Conservation (phyloP, 2,329 filamentous ascomycete genomes). For the Aspergillus spinulosporus region DNA sequence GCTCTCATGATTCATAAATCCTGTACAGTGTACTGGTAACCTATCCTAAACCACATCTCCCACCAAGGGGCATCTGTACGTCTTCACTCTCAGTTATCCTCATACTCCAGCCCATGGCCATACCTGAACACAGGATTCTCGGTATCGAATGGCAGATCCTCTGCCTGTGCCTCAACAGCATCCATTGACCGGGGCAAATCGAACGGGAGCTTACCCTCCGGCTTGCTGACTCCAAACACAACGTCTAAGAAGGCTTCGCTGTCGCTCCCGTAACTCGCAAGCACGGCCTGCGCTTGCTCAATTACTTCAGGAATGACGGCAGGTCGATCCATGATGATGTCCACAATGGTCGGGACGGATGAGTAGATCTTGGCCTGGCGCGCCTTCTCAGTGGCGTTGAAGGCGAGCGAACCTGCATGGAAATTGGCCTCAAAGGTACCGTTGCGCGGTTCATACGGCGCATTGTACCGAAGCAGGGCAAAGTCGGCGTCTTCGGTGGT, state of each 20-base stretch:
- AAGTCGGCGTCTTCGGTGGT: background rate
- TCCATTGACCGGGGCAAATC: conserved; percentile 49
- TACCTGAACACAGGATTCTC: conserved; percentile 4
- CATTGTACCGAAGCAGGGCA: background rate
- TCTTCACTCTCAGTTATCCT: too few relatives aligned
- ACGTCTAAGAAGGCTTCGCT: background rate
- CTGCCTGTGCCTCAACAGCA: conserved; percentile 38
- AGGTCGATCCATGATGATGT: conserved; percentile 1
- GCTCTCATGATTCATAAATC: too few relatives aligned
- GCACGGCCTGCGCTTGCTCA: background rate
- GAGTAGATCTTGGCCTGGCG: background rate
- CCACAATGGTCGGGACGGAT: background rate
- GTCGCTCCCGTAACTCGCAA: conserved; percentile 1
- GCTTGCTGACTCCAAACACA: conserved; percentile 33
- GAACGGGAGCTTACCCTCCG: conserved; percentile 49
- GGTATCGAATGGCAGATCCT: conserved; percentile 13
- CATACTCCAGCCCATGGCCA: background rate
- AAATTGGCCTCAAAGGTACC: background rate
- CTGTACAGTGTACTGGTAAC: too few relatives aligned
- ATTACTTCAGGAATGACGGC: background rate
- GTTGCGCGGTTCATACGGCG: background rate
- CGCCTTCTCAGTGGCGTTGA: background rate
- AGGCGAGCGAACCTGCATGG: background rate
- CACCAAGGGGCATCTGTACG: too few relatives aligned
- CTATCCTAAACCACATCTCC: too few relatives aligned